Evolutionary conservation across 2,329 filamentous ascomycete genomes (phyloP).

Genomic region (Seiridium cupressi): DNA sequence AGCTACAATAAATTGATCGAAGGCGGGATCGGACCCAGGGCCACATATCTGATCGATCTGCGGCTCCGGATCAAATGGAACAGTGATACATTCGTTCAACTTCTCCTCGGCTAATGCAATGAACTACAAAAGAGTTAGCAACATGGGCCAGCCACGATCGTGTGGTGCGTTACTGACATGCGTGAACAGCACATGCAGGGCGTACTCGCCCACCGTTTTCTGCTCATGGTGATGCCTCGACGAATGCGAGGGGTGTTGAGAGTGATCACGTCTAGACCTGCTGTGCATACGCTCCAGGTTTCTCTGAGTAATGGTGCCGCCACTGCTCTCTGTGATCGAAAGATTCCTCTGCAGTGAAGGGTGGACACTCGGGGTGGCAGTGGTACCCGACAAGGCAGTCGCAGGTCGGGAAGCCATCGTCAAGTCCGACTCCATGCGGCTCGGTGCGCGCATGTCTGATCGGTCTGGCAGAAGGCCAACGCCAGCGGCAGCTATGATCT

Average conservation of each 20-base stretch:
- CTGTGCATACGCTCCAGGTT: conserved; percentile 63
- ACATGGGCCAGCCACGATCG: not conserved
- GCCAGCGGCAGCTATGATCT: conserved; percentile 73
- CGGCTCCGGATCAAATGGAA: conserved; percentile 76
- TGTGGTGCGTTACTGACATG: conserved; percentile 56
- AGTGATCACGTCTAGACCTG: conserved; percentile 68
- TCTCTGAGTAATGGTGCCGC: conserved; percentile 44
- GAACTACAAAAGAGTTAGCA: conserved; percentile 57
- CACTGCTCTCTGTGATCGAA: conserved; percentile 43
- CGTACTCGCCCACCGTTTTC: conserved; percentile 97
- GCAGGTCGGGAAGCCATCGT: conserved; percentile 39
- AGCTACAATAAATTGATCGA: conserved; percentile 91
- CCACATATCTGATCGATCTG: conserved; percentile 89
- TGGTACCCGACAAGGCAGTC: conserved; percentile 47
- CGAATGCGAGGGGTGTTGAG: conserved; percentile 74
- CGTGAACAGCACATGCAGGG: conserved; percentile 92
- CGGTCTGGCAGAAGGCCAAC: conserved; percentile 52
- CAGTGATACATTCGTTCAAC: conserved; percentile 82
- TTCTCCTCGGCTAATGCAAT: conserved; percentile 96
- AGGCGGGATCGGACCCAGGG: conserved; percentile 79
- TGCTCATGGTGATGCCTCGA: conserved; percentile 71
- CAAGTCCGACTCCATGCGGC: conserved; percentile 44
- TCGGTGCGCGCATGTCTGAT: conserved; percentile 47
- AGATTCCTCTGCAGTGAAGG: conserved; percentile 42
- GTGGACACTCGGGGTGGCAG: conserved; percentile 26